phyloP scores from a whole-genome alignment of 805 yeast species.

The Ogataea ramenticola region DNA sequence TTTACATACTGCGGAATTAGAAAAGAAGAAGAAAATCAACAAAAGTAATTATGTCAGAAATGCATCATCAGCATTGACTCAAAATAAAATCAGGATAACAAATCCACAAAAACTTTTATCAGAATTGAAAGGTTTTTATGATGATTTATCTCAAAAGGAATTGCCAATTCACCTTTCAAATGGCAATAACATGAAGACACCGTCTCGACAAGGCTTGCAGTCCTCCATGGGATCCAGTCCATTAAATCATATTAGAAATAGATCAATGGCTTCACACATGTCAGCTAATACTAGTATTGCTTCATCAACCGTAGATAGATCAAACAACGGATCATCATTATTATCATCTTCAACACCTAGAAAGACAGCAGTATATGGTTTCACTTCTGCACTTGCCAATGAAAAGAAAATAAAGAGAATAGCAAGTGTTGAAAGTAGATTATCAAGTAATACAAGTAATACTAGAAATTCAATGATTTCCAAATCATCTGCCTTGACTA shows the following conservation, averaged over 20 bases:
- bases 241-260: not conserved
- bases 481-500: constrained; percentile 2
- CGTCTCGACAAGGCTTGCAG: not conserved
- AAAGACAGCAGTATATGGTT: constrained; percentile 13
- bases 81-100: constrained; percentile 15
- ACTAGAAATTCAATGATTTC: constrained; percentile 2
- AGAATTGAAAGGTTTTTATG: constrained; percentile 35
- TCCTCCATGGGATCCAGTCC: too few relatives aligned
- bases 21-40: constrained; percentile 30
- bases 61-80: constrained; percentile 39
- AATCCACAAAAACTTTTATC: constrained; percentile 26
- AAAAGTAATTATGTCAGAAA: constrained; percentile 39
- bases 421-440: constrained; percentile 9
- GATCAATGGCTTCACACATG: not conserved
- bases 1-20: constrained; percentile 48
- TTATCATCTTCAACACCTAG: not conserved
- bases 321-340: too few relatives aligned
- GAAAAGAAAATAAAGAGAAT: constrained; percentile 16
- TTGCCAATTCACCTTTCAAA: constrained; percentile 5
- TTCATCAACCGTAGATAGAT: not conserved
- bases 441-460: too few relatives aligned
- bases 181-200: constrained; percentile 1
- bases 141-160: constrained; percentile 31
- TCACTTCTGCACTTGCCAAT: constrained; percentile 19
- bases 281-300: not conserved